Evolutionary conservation across 2,329 filamentous ascomycete species (phyloP).

Genomic region (Xylaria sp.): DNA sequence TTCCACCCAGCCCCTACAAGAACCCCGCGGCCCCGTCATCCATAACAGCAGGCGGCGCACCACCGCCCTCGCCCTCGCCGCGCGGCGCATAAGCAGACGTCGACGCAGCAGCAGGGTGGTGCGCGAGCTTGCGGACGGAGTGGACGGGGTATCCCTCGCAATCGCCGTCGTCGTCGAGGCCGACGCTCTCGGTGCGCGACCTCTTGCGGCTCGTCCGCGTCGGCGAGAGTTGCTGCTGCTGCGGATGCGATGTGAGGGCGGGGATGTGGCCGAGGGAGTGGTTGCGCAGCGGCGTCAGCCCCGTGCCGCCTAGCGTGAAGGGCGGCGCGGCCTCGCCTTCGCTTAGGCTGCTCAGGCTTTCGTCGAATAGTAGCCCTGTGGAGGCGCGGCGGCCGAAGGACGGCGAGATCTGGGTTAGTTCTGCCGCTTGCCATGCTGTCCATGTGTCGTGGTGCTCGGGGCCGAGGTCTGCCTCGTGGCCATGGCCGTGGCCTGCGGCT

Average conservation of each 20-base stretch:
- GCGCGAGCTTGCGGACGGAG: constrained; percentile 47
- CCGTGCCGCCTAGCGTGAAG: constrained; percentile 41
- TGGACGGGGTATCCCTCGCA: constrained; percentile 40
- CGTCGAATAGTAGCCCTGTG: constrained; percentile 17
- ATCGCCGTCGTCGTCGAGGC: constrained; percentile 37
- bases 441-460: constrained; percentile 39
- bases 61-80: constrained; percentile 11
- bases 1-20: constrained; percentile 21
- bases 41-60: constrained; percentile 42
- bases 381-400: constrained; percentile 24
- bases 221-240: constrained; percentile 15
- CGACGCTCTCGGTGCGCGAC: constrained; percentile 48
- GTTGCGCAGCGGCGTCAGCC: constrained; percentile 39
- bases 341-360: constrained; percentile 5
- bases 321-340: constrained; percentile 27
- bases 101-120: constrained; percentile 29
- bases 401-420: constrained; percentile 22
- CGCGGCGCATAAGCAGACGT: constrained; percentile 8
- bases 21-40: constrained; percentile 35
- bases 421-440: constrained; percentile 34
- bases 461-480: constrained; percentile 7
- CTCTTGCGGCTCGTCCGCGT: constrained; percentile 47
- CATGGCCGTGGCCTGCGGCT: constrained; percentile 31
- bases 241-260: constrained; percentile 7
- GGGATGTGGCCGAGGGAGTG: neutral